Evolutionary conservation across 768 basidiomycete genomes (phyloP).

Genomic region (Podaxis mareebaensis): DNA sequence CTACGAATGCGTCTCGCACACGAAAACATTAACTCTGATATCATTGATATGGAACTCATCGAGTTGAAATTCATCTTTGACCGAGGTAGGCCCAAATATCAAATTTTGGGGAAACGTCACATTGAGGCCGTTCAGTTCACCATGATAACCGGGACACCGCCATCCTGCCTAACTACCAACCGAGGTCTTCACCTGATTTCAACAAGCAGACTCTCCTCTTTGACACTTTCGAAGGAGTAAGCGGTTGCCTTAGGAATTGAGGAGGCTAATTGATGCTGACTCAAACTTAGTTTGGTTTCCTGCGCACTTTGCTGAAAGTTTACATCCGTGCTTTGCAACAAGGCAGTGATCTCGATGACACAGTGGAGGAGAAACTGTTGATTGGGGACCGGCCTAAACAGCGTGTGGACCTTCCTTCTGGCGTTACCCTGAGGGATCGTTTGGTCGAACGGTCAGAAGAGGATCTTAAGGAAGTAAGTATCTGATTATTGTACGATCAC

Average conservation of each 20-base stretch:
- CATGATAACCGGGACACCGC: slow-evolving; percentile 87
- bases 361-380: slow-evolving; percentile 77
- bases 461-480: slow-evolving; percentile 53
- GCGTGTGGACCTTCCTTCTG: slow-evolving; percentile 47
- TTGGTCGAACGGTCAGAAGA: slow-evolving; percentile 49
- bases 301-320: slow-evolving; percentile 67
- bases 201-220: slow-evolving; percentile 72
- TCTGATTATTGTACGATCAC: slow-evolving; percentile 4
- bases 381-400: slow-evolving; percentile 81
- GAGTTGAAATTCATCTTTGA: slow-evolving; percentile 84
- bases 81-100: slow-evolving; percentile 47
- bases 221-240: slow-evolving; percentile 60
- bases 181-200: slow-evolving; percentile 48
- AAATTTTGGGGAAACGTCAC: background rate
- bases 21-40: slow-evolving; percentile 67
- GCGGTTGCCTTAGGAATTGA: slow-evolving; percentile 25
- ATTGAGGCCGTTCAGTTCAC: slow-evolving; percentile 50
- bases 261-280: slow-evolving; percentile 6
- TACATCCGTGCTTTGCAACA: slow-evolving; percentile 80
- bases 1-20: slow-evolving; percentile 81
- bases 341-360: slow-evolving; percentile 79
- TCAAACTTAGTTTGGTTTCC: slow-evolving; percentile 62
- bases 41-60: slow-evolving; percentile 81
- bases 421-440: slow-evolving; percentile 58
- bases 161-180: slow-evolving; percentile 80